phyloP scores from a whole-genome alignment of 768 basidiomycete genomes.

The Panaeolus papilionaceus region DNA sequence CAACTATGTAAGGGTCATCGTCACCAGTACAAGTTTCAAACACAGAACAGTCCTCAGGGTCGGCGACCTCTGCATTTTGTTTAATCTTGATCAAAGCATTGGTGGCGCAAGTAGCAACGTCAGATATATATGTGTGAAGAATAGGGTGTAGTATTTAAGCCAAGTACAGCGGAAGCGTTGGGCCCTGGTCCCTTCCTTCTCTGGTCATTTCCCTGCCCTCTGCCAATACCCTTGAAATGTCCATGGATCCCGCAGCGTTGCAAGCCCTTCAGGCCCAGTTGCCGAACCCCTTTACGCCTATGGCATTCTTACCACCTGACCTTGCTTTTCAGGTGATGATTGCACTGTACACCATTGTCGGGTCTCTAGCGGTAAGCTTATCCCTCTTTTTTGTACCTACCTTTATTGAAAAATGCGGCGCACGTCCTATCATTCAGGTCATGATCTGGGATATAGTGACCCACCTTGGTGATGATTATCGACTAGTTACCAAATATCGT shows the following conservation, averaged over 20 bases:
- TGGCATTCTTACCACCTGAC: constrained; percentile 19
- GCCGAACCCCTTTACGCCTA: constrained; percentile 24
- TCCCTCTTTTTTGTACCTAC: not conserved
- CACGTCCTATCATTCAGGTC: constrained; percentile 5
- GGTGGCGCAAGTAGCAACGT: no score
- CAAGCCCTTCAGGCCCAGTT: constrained; percentile 5
- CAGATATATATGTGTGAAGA: no score
- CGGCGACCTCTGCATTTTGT: no score
- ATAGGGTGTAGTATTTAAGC: not conserved
- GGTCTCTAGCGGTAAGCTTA: constrained; percentile 21
- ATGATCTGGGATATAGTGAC: constrained; percentile 17
- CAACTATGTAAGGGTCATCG: no score
- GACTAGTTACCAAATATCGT: constrained; percentile 1
- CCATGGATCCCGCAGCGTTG: not conserved
- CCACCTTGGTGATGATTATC: constrained; percentile 11
- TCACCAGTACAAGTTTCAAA: no score
- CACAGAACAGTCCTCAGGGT: no score
- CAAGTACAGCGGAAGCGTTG: not conserved
- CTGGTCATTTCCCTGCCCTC: not conserved
- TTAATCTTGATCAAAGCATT: no score
- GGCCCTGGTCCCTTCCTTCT: not conserved
- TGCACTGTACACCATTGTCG: constrained; percentile 19
- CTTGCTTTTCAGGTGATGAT: constrained; percentile 17
- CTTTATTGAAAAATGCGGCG: not conserved
- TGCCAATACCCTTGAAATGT: not conserved